Evolutionary conservation across 805 yeast species (phyloP), one percentile per base, ranked within the genome.

Genomic region (Scheffersomyces ergatensis): DNA sequence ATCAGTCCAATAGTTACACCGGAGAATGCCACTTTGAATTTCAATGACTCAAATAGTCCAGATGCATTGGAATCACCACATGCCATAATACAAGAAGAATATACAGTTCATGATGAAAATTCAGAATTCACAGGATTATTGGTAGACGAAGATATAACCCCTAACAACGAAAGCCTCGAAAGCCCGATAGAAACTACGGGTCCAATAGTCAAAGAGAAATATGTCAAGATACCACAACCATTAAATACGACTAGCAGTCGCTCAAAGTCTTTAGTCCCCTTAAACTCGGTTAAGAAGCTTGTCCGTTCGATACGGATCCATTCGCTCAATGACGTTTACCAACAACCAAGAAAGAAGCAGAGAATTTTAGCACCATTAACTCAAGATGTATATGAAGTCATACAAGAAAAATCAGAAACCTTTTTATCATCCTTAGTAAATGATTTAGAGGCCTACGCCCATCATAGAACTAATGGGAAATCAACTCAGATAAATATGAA

Each of bases 361-460:
- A 40, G 19, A 25, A 18, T 27, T 18, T n/a, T 34, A 11, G 37
- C 31, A 20, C 26, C 38, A 17, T 7, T 52, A 0, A 34, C 50
- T 13, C 34, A 41, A 11, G 55, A 54, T 4, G 34, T 55, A 0
- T 42, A 51, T 18, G 43, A 47, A 6, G 43, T 48, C 11, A 49
- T 69, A 19, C 63, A 59, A 23, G 45, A 44, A 13, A 59, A 57
- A 38, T 62, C 72, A 0, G 60, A 60, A 27, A 51, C 51, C 23
- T 68, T 69, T 40, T 43, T 69, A 20, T 44, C 40, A 25, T 53
- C 53, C 15, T 37, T 69, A n/a, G 53, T 65, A 47, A 26, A 38
- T 3, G 73, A 68, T 40, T 50, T 69, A 38, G 54, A 53, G 26
- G 68, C 67, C 3, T 69, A 64, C 47, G 66, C 72, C 13, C 43